Evolutionary conservation across 148 eudicot genomes (phyloP).

Genomic region (Cornus florida): DNA sequence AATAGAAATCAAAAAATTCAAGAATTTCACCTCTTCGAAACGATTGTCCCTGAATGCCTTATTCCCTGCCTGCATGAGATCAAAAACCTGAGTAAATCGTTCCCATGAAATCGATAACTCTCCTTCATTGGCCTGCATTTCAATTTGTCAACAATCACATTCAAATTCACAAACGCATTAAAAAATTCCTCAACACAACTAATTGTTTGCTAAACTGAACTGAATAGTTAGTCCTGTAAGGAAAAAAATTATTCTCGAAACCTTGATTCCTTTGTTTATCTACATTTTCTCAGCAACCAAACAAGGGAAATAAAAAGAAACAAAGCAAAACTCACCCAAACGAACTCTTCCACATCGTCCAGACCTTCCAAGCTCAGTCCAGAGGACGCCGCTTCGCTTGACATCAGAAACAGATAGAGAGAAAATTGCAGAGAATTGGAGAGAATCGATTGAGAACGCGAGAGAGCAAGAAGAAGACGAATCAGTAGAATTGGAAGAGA

Average conservation of each 20-base stretch:
- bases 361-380: conserved; percentile 47
- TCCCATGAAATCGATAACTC: conserved; percentile 15
- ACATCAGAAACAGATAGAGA: conserved; percentile 23
- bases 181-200: not conserved
- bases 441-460: not conserved
- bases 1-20: not conserved
- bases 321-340: conserved; percentile 44
- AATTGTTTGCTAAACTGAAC: not conserved
- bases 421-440: not conserved
- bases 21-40: not conserved
- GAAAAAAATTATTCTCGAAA: not conserved
- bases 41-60: not conserved
- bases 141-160: not conserved
- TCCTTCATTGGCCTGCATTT: conserved; percentile 50
- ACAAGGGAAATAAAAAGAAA: not conserved
- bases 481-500: not conserved
- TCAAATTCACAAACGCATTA: not conserved
- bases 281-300: conserved; percentile 1
- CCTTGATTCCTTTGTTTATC: not conserved
- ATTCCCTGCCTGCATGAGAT: not conserved
- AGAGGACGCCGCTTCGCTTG: conserved; percentile 24
- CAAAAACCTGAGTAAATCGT: not conserved
- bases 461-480: not conserved
- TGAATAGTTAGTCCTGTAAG: too few species aligned
- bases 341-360: conserved; percentile 77